These are phyloP conservation scores for Metschnikowia shivogae DNA, from an alignment of 805 yeast genomes.

Conservation along the genomic window DNA sequence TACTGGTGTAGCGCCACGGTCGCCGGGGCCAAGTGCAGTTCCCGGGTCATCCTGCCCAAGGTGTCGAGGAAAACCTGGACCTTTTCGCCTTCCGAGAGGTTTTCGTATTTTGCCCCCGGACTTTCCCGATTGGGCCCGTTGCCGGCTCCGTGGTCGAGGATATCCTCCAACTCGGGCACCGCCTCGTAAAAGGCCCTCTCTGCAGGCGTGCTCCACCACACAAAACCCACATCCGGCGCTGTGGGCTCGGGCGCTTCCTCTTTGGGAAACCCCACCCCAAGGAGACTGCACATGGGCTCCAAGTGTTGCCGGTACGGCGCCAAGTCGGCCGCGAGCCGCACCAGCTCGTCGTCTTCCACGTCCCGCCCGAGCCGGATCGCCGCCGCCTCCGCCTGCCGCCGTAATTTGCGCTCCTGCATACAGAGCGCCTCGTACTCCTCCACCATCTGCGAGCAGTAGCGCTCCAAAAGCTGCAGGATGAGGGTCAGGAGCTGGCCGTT, in stretches of 20 bases:
- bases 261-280: constrained; percentile 7
- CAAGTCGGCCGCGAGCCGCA: constrained; percentile 5
- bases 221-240: constrained; percentile 1
- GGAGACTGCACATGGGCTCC: constrained; percentile 8
- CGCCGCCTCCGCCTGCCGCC: background rate
- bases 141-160: constrained; percentile 21
- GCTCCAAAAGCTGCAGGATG: constrained; percentile 3
- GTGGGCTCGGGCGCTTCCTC: constrained; percentile 17
- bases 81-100: constrained; percentile 32
- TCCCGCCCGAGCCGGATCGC: constrained; percentile 3
- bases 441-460: constrained; percentile 1
- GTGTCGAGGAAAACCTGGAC: constrained; percentile 41
- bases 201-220: constrained; percentile 62
- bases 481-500: constrained; percentile 1
- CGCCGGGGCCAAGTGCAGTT: constrained; percentile 47
- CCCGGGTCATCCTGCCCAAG: constrained; percentile 42
- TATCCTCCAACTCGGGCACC: constrained; percentile 41
- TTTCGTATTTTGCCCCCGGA: background rate
- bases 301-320: constrained; percentile 5
- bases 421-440: constrained; percentile 1
- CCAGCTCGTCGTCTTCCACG: constrained; percentile 3
- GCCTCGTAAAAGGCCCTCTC: constrained; percentile 61
- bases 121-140: constrained; percentile 10
- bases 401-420: background rate
- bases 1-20: constrained; percentile 45